phyloP scores from a whole-genome alignment of 257 asterid species.

The Primulina huaijiensis region DNA sequence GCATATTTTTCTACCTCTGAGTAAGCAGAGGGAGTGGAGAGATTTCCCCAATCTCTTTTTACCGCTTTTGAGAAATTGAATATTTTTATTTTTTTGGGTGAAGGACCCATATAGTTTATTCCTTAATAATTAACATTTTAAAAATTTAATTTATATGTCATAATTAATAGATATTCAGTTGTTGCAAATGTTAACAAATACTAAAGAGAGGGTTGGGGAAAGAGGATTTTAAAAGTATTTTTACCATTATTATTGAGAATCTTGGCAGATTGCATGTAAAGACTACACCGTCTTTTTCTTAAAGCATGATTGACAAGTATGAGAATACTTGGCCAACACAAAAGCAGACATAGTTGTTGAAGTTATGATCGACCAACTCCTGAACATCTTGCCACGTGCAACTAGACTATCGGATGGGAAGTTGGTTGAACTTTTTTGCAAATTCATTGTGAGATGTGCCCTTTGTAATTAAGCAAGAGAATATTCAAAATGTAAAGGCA shows the following conservation, averaged over 20 bases:
- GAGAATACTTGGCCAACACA: neutral
- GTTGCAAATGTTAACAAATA: neutral
- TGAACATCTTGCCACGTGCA: neutral
- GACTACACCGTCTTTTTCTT: neutral
- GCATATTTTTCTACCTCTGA: neutral
- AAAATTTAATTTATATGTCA: constrained; percentile 98
- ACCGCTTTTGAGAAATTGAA: neutral
- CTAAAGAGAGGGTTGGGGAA: neutral
- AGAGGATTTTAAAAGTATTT: neutral
- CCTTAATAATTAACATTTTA: constrained; percentile 28
- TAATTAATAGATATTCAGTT: constrained; percentile 24
- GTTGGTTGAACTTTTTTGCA: neutral
- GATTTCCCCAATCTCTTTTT: neutral
- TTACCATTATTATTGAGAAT: neutral
- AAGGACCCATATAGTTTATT: neutral
- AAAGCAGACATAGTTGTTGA: neutral
- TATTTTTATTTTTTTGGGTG: neutral
- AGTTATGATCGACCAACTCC: constrained; percentile 1
- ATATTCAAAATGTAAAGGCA: neutral
- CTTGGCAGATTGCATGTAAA: constrained; percentile 14
- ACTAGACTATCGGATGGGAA: neutral
- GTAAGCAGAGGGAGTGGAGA: neutral
- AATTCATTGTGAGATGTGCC: constrained; percentile 6
- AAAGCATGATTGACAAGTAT: neutral
- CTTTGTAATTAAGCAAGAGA: neutral